These are phyloP conservation scores for Hylodesmum podocarpum DNA, from an alignment of 306 rosid genomes.

Conservation along the genomic window DNA sequence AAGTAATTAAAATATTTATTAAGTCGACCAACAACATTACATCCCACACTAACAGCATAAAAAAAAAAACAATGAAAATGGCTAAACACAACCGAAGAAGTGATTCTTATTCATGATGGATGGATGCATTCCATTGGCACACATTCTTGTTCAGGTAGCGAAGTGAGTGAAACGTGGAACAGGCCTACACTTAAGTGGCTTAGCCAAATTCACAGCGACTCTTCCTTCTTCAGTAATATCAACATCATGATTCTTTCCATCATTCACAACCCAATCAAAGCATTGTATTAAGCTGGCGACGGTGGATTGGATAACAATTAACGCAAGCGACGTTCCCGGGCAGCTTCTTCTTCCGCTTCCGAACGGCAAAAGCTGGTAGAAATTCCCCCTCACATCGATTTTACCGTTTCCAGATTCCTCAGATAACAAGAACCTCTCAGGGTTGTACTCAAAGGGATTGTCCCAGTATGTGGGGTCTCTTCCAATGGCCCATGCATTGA, in stretches of 20 bases:
- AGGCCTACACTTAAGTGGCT: constrained; percentile 36
- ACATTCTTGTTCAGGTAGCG: constrained; percentile 16
- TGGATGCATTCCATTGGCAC: too few relatives aligned
- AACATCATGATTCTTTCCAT: background rate
- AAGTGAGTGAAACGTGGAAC: constrained; percentile 33
- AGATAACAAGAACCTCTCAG: constrained; percentile 40
- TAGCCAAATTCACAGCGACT: constrained; percentile 20
- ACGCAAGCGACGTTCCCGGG: constrained; percentile 50
- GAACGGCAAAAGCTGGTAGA: constrained; percentile 45
- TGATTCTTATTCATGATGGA: too few relatives aligned
- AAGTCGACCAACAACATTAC: too few relatives aligned
- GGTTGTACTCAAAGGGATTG: constrained; percentile 36
- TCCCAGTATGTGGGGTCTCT: constrained; percentile 44
- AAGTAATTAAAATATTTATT: too few relatives aligned
- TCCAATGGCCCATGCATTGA: constrained; percentile 51
- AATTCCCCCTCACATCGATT: constrained; percentile 47
- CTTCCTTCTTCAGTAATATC: background rate
- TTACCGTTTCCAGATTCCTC: constrained; percentile 27
- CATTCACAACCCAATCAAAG: constrained; percentile 42
- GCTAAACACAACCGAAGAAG: too few relatives aligned
- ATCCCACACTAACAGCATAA: too few relatives aligned
- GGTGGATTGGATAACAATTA: constrained; percentile 39
- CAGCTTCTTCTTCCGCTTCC: constrained; percentile 63
- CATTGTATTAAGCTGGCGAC: constrained; percentile 46
- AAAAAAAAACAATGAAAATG: too few relatives aligned